These are phyloP conservation scores for Strobilomyces dryophilus DNA, from an alignment of 768 basidiomycete species.

Conservation along the genomic window DNA sequence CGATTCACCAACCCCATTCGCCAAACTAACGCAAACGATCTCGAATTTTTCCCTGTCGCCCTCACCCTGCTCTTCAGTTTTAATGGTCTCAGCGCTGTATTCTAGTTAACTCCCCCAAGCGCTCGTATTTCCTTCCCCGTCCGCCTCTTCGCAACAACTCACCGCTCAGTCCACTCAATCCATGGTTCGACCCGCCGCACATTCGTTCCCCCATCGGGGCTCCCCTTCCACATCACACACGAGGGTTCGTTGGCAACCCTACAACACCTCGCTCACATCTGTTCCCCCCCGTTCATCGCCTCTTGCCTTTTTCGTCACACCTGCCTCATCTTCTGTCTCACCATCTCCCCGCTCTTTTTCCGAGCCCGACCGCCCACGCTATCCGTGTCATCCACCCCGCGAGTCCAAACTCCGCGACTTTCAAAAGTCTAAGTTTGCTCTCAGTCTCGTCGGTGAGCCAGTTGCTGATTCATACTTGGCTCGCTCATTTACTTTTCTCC, in stretches of 20 bases:
- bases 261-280: conserved; percentile 43
- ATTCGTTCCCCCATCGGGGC: conserved; percentile 65
- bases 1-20: conserved; percentile 23
- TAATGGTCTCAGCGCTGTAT: conserved; percentile 34
- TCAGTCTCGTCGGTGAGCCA: conserved; percentile 66
- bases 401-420: conserved; percentile 37
- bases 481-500: conserved; percentile 9
- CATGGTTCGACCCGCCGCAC: conserved; percentile 37
- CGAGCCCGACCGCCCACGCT: conserved; percentile 31
- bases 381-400: conserved; percentile 33
- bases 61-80: conserved; percentile 17
- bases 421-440: conserved; percentile 62
- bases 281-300: conserved; percentile 33
- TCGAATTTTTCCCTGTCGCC: conserved; percentile 12
- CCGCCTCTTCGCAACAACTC: not conserved
- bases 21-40: conserved; percentile 11
- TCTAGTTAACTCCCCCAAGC: conserved; percentile 33
- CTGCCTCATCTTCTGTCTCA: conserved; percentile 45
- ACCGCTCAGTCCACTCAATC: conserved; percentile 10
- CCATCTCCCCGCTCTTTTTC: conserved; percentile 38
- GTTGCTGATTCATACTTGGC: not conserved
- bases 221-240: conserved; percentile 59
- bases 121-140: conserved; percentile 6
- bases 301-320: conserved; percentile 51
- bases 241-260: conserved; percentile 80